Conservation (phyloP, 2,329 filamentous ascomycete species). For the Fusarium acutatum region DNA sequence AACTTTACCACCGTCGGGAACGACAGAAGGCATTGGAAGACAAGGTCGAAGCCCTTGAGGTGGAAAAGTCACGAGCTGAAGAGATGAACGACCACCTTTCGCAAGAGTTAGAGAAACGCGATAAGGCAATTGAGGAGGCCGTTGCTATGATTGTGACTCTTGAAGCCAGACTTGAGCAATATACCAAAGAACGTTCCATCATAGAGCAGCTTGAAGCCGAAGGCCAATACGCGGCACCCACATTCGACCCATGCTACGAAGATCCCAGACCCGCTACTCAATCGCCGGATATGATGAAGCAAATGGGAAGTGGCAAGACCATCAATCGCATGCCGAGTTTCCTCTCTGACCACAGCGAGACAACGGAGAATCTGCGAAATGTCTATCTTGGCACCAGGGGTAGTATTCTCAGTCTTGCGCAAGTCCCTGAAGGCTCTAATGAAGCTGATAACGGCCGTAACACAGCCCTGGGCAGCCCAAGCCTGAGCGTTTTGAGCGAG, state of each 20-base stretch:
- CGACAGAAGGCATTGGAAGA: conserved; percentile 68
- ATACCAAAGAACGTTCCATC: conserved; percentile 63
- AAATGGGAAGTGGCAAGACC: conserved; percentile 46
- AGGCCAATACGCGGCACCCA: conserved; percentile 46
- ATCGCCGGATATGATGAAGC: conserved; percentile 26
- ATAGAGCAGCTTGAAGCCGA: conserved; percentile 59
- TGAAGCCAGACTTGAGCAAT: conserved; percentile 66
- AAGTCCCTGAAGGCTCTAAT: conserved; percentile 52
- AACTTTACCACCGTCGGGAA: conserved; percentile 74
- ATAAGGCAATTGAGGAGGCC: conserved; percentile 76
- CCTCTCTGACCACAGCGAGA: conserved; percentile 66
- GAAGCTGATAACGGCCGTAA: conserved; percentile 29
- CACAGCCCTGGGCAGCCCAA: conserved; percentile 63
- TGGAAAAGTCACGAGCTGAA: conserved; percentile 61
- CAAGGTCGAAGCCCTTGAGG: conserved; percentile 63
- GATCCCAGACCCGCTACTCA: conserved; percentile 29
- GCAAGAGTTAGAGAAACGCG: conserved; percentile 70
- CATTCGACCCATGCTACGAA: conserved; percentile 42
- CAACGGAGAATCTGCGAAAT: conserved; percentile 68
- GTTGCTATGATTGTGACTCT: conserved; percentile 73
- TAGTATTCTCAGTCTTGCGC: conserved; percentile 61
- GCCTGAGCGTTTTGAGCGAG: conserved; percentile 71
- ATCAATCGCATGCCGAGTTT: conserved; percentile 71
- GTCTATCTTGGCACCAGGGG: conserved; percentile 62
- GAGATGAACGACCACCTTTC: conserved; percentile 67